Evolutionary conservation across 2,329 filamentous ascomycete genomes (phyloP), one percentile per base, ranked within the genome.

Genomic region (Exophiala aquamarina): DNA sequence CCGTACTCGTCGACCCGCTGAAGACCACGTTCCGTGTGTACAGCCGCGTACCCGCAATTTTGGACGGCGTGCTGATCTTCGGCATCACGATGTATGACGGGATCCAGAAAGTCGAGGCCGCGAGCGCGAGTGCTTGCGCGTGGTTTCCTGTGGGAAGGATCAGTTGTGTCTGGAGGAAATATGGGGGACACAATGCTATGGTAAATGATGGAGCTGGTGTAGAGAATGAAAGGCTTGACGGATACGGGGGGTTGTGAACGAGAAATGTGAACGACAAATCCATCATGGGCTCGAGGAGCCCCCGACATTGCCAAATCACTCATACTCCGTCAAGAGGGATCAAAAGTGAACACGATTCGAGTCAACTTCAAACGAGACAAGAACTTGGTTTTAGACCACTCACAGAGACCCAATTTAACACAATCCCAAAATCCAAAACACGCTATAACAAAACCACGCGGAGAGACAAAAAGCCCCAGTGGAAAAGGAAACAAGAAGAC

Each of bases 51-150:
- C 86, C 91, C 3, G 86, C 84, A 54, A 96, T 89, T 68, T 97
- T 97, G 54, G 83, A 84, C n/a, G 87, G 80, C 0, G 87, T 85
- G 47, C 84, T 86, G 63, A 93, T 93, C n/a, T 70, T 66, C 0
- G 92, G 92, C 92, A 97, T 97, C 49, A 97, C 84, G 62, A 97
- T 91, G 71, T 92, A 82, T 0, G 89, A 89, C 9, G 86, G 84
- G 53, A 96, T 83, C 43, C 75, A 71, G 63, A 86, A 81, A 29
- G 84, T 84, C 14, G 75, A 76, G 2, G 92, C 90, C 0, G 92
- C 92, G 41, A 96, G 84, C 2, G 92, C 82, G 47, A 97, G 82
- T 2, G 93, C 92, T 74, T 95, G 90, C 0, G 92, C 92, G 65
- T 97, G 93, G 70, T 97, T 97, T 50, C 92, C 91, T 92, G 54